Percentiles rank a stretch among this genome's conserved stretches.
phyloP scores from a whole-genome alignment of 257 asterid species.

The Dorcoceras hygrometricum region DNA sequence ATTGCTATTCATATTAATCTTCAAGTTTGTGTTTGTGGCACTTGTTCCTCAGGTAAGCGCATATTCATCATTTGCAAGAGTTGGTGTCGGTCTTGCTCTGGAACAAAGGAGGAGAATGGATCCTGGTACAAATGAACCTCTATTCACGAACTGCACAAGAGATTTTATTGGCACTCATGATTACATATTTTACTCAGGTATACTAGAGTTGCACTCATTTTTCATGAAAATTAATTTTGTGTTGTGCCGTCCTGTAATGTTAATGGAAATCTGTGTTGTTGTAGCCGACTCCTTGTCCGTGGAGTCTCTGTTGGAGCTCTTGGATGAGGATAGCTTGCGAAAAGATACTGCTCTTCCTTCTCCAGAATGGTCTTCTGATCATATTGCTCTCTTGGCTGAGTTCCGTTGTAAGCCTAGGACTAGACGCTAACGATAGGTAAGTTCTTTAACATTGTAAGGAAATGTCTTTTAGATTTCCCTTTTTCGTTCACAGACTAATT shows the following conservation, averaged over 20 bases:
- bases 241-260: not conserved
- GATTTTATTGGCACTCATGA: constrained; percentile 94
- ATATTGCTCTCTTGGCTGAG: constrained; percentile 92
- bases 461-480: constrained; percentile 4
- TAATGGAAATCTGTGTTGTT: constrained; percentile 17
- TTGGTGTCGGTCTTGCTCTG: constrained; percentile 56
- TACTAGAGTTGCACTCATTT: not conserved
- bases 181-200: constrained; percentile 98
- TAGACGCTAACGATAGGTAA: constrained; percentile 66
- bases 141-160: constrained; percentile 86
- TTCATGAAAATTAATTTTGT: not conserved
- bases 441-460: constrained; percentile 11
- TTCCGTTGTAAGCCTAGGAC: constrained; percentile 82
- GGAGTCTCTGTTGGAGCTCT: constrained; percentile 89
- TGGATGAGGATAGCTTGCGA: constrained; percentile 92
- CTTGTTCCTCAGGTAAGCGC: constrained; percentile 78
- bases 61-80: constrained; percentile 93
- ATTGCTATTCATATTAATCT: not conserved
- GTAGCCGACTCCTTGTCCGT: constrained; percentile 85
- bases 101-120: constrained; percentile 91
- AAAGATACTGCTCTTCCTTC: constrained; percentile 99
- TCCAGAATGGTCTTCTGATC: constrained; percentile 99
- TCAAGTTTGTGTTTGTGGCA: constrained; percentile 16
- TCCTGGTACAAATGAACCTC: constrained; percentile 82
- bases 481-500: not conserved